Base-by-base conservation (phyloP, 306 rosid species). In the Macrotyloma uniflorum region DNA sequence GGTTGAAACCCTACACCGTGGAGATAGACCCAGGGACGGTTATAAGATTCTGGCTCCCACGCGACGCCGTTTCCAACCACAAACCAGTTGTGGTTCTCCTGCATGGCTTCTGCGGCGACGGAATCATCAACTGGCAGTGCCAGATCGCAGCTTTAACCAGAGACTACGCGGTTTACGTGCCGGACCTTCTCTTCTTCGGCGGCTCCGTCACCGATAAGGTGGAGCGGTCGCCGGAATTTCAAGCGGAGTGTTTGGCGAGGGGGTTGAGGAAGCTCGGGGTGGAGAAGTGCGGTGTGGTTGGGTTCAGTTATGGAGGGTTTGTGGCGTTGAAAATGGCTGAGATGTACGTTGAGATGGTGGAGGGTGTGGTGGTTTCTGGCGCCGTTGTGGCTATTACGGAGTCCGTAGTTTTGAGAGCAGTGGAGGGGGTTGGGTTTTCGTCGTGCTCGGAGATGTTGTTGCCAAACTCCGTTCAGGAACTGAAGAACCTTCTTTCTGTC, bases 291-390 rank as follows among this genome's bases (percentile, higher is more conserved):
- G 58, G 43, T 8, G 32, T 86, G 82, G 97, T 91, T 19, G 98
- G 98, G 80, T 91, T 94, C 13, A 87, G 94, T 19, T 94, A 94
- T 19, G 98, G 98, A 0, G 98, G 96, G 19, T 83, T 86, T 86
- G 97, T 94, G 77, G 96, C 85, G 16, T 94, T 89, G 8, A 90
- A 87, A 76, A 55, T 94, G 91, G 98, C 87, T 0, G 91, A 89
- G 84, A 36, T 74, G 72, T 80, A 72, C 19, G 90, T 85, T 1
- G 96, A 94, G 18, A 0, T 94, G 80, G 97, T 90, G 4, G 8
- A 53, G 4, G 86, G 32, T 2, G 3, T 90, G 53, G 94, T 91
- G 54, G 49, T 88, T 0, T 87, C 93, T 1, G 94, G 96, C 0
- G 73, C 91, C 6, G 66, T 87, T 33, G 7, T 87, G 77, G 89